Evolutionary conservation across 768 basidiomycete species (phyloP).

Genomic region (Boletellus ananiceps): DNA sequence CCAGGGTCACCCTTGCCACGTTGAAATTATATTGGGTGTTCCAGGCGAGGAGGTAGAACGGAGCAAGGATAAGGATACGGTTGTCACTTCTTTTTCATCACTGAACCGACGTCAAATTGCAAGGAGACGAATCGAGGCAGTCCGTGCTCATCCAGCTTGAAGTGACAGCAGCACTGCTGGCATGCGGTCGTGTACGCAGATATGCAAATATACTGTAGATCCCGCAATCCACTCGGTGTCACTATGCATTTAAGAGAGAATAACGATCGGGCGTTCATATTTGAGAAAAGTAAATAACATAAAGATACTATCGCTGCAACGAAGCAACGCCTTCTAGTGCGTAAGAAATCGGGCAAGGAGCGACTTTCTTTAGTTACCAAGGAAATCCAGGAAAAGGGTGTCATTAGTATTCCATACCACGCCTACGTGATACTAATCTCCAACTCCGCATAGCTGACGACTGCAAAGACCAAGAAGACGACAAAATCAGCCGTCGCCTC

Average conservation of each 20-base stretch:
- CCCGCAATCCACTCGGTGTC: not conserved
- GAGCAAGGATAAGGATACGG: constrained; percentile 73
- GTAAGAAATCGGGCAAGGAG: not conserved
- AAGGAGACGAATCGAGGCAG: constrained; percentile 83
- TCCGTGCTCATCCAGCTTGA: constrained; percentile 39
- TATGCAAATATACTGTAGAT: constrained; percentile 28
- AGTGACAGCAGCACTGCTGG: constrained; percentile 7
- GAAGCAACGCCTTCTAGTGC: not conserved
- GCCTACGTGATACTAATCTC: constrained; percentile 1
- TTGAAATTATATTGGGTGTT: constrained; percentile 88
- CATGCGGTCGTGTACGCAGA: constrained; percentile 27
- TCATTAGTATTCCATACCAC: not conserved
- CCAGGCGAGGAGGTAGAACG: constrained; percentile 84
- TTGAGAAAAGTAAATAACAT: not conserved
- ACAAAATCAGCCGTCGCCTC: not conserved
- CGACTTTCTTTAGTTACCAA: not conserved
- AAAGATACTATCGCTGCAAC: not conserved
- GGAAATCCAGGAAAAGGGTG: not conserved
- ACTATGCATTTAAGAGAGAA: not conserved
- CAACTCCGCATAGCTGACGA: not conserved
- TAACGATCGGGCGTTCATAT: constrained; percentile 9
- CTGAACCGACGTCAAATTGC: constrained; percentile 85
- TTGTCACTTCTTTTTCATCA: constrained; percentile 49
- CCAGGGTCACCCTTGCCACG: constrained; percentile 96
- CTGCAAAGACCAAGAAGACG: constrained; percentile 2